Conservation (phyloP, 2,329 filamentous ascomycete genomes). For the Aspergillus ustus region DNA sequence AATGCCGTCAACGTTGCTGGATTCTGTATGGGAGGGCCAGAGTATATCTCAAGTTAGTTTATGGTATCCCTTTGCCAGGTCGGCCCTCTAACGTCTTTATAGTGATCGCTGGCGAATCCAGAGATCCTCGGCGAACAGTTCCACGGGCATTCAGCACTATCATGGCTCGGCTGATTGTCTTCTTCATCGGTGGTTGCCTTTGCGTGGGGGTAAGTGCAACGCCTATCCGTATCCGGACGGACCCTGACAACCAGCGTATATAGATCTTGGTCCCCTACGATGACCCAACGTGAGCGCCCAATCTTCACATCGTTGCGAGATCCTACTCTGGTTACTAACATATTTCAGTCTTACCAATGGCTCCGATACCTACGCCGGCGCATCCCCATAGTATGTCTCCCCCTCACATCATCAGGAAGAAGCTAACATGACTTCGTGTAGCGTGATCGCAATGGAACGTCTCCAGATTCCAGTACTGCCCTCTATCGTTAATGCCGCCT, state of each 20-base stretch:
- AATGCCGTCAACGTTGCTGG: slow-evolving; percentile 5
- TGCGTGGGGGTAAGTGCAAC: slow-evolving; percentile 1
- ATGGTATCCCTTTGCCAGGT: not conserved
- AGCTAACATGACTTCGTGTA: not conserved
- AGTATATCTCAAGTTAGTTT: slow-evolving; percentile 7
- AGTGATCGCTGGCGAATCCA: slow-evolving; percentile 9
- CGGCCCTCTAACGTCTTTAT: not conserved
- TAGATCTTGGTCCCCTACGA: slow-evolving; percentile 9
- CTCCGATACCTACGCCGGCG: slow-evolving; percentile 7
- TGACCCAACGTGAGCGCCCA: not conserved
- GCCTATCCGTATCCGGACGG: not conserved
- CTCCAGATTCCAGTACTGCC: slow-evolving; percentile 6
- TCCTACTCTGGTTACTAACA: not conserved
- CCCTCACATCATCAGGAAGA: not conserved
- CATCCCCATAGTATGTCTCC: slow-evolving; percentile 4
- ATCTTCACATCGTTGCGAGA: not conserved
- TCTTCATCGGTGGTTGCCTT: slow-evolving; percentile 9
- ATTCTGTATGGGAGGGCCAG: slow-evolving; percentile 12
- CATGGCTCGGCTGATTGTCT: slow-evolving; percentile 6
- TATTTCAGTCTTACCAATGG: not conserved
- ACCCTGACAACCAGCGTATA: not conserved
- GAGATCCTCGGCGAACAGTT: slow-evolving; percentile 1
- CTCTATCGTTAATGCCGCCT: slow-evolving; percentile 8
- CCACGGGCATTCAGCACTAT: slow-evolving; percentile 4
- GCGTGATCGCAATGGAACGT: slow-evolving; percentile 11